Percentiles rank a stretch among this genome's conserved stretches.
Evolutionary conservation across 1,284 basidiomycete genomes (phyloP).

Genomic region (Lignosus rhinocerotis): DNA sequence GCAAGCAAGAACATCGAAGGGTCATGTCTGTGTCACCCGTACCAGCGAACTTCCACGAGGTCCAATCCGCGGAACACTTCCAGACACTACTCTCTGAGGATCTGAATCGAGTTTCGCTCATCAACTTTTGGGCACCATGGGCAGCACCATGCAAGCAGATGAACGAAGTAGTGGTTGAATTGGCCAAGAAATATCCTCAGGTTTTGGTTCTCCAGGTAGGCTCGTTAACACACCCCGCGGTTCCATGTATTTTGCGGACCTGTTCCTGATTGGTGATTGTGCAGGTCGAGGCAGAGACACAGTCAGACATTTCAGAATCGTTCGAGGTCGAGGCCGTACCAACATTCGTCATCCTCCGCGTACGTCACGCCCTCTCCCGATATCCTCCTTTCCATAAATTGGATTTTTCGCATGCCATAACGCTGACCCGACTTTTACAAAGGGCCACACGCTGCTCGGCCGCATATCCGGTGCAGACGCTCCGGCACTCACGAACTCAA

Average conservation of each 20-base stretch:
- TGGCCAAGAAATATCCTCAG: conserved; percentile 71
- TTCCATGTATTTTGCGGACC: neutral
- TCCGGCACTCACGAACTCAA: conserved; percentile 59
- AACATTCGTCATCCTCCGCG: conserved; percentile 81
- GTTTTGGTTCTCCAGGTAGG: conserved; percentile 77
- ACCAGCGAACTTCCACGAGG: conserved; percentile 48
- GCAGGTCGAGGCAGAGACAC: conserved; percentile 89
- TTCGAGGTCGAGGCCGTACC: conserved; percentile 95
- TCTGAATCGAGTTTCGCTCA: conserved; percentile 76
- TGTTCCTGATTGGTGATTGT: neutral
- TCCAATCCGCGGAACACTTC: conserved; percentile 73
- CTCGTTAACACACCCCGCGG: neutral
- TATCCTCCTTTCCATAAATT: neutral
- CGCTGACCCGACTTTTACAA: no score
- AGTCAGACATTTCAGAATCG: conserved; percentile 89
- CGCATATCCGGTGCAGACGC: conserved; percentile 87
- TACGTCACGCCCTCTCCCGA: conserved; percentile 31
- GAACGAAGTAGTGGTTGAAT: conserved; percentile 73
- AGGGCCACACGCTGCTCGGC: conserved; percentile 90
- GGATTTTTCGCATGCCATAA: neutral
- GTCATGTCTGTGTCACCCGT: conserved; percentile 16
- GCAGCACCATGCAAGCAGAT: conserved; percentile 88
- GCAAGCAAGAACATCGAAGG: neutral
- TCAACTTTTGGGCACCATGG: conserved; percentile 95
- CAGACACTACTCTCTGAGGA: conserved; percentile 74